phyloP scores from a whole-genome alignment of 768 basidiomycete species.

The Trametes sanguinea region DNA sequence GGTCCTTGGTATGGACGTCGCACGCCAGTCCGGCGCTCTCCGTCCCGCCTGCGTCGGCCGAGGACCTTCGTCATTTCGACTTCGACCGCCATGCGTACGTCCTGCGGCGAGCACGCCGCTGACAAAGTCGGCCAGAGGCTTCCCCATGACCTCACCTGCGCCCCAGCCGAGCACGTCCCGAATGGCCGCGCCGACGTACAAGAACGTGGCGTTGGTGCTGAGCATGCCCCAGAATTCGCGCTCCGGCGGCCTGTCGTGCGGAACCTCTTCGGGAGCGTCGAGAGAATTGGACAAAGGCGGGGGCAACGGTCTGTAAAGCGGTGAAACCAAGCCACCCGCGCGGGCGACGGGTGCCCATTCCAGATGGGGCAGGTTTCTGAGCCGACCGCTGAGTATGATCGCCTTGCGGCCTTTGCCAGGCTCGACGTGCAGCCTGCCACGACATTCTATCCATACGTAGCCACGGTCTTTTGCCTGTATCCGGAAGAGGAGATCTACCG shows the following conservation, averaged over 20 bases:
- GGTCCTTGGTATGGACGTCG: conserved; percentile 44
- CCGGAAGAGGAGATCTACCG: conserved; percentile 85
- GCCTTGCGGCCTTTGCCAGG: conserved; percentile 94
- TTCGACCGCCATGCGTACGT: conserved; percentile 27
- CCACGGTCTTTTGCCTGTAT: conserved; percentile 63
- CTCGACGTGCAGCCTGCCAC: conserved; percentile 89
- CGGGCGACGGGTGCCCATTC: conserved; percentile 58
- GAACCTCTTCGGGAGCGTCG: conserved; percentile 19
- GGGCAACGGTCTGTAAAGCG: conserved; percentile 9
- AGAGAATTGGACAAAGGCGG: conserved; percentile 3
- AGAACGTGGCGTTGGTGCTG: conserved; percentile 46
- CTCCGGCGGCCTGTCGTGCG: conserved; percentile 31
- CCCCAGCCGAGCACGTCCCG: conserved; percentile 69
- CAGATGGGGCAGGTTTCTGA: conserved; percentile 63
- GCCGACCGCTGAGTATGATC: conserved; percentile 85
- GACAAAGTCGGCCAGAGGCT: conserved; percentile 41
- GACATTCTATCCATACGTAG: conserved; percentile 89
- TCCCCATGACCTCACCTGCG: conserved; percentile 54
- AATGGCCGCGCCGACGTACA: conserved; percentile 52
- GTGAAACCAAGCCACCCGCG: conserved; percentile 48
- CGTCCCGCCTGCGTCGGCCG: conserved; percentile 8
- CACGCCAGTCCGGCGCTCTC: conserved; percentile 32
- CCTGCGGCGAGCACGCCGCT: conserved; percentile 20
- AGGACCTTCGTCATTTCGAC: conserved; percentile 27
- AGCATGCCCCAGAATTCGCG: conserved; percentile 60